Evolutionary conservation across 441 rosid species (phyloP).

Genomic region (Eutrema salsugineum): DNA sequence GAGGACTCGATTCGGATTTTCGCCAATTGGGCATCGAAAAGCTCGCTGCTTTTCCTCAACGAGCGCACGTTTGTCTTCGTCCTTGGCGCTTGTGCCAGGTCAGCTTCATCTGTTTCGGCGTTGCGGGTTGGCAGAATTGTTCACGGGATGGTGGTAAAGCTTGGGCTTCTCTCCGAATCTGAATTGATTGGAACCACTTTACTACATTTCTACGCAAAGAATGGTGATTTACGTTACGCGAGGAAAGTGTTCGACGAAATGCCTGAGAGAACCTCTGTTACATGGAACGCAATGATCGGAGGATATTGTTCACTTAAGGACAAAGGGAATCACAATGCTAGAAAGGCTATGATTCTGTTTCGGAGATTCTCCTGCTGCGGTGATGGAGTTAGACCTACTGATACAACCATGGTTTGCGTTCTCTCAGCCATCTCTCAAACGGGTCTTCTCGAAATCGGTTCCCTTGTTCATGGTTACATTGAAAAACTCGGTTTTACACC

Average conservation of each 20-base stretch:
- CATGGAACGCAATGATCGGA: slow-evolving; percentile 53
- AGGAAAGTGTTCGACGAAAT: slow-evolving; percentile 55
- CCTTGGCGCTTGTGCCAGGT: slow-evolving; percentile 65
- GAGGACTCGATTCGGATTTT: slow-evolving; percentile 42
- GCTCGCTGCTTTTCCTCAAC: slow-evolving; percentile 27
- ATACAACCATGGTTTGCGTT: slow-evolving; percentile 50
- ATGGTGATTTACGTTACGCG: slow-evolving; percentile 38
- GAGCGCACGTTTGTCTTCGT: slow-evolving; percentile 51
- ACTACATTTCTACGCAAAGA: slow-evolving; percentile 49
- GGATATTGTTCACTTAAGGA: slow-evolving; percentile 46
- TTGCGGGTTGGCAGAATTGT: slow-evolving; percentile 45
- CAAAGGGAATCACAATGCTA: slow-evolving; percentile 29
- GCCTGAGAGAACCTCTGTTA: slow-evolving; percentile 33
- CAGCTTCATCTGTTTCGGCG: slow-evolving; percentile 26
- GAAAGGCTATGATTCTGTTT: slow-evolving; percentile 37
- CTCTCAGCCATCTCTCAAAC: slow-evolving; percentile 46
- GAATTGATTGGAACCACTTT: slow-evolving; percentile 49
- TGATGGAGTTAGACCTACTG: slow-evolving; percentile 40
- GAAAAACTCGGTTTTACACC: slow-evolving; percentile 37
- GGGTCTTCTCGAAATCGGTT: slow-evolving; percentile 38
- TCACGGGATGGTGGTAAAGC: slow-evolving; percentile 37
- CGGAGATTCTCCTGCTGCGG: slow-evolving; percentile 28
- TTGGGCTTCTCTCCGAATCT: slow-evolving; percentile 36
- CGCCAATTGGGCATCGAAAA: slow-evolving; percentile 40
- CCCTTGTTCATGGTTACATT: slow-evolving; percentile 46